phyloP scores from a whole-genome alignment of 2,329 filamentous ascomycete species.

The Neofusicoccum sp. region DNA sequence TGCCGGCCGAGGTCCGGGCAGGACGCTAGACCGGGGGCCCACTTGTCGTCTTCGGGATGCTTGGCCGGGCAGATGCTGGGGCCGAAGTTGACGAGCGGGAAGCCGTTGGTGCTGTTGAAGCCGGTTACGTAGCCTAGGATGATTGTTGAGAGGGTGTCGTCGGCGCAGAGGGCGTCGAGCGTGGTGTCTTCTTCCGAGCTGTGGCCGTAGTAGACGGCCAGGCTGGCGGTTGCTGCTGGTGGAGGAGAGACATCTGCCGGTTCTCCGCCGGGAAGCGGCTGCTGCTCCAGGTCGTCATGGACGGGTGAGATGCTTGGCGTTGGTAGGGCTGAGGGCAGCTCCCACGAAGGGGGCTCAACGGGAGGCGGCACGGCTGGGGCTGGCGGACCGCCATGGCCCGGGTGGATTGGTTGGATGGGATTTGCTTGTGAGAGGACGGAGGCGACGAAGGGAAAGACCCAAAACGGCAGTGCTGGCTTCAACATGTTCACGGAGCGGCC shows the following conservation, averaged over 20 bases:
- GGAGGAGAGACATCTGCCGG: not conserved
- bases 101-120: slow-evolving; percentile 10
- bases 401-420: not conserved
- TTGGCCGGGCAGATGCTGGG: not conserved
- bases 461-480: not conserved
- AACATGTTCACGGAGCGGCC: not conserved
- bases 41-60: not conserved
- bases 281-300: not conserved
- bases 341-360: not conserved
- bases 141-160: not conserved
- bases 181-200: not conserved
- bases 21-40: slow-evolving; percentile 5
- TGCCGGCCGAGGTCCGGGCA: slow-evolving; percentile 11
- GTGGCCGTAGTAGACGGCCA: not conserved
- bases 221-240: not conserved
- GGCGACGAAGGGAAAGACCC: not conserved
- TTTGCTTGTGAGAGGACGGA: not conserved
- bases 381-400: slow-evolving; percentile 15
- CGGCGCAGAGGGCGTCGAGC: not conserved
- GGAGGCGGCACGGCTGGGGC: not conserved
- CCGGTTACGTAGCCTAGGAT: slow-evolving; percentile 8
- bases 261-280: not conserved
- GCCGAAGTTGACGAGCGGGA: slow-evolving; percentile 16
- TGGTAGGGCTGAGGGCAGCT: not conserved
- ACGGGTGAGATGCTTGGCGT: not conserved